Conservation (phyloP, 116 monocot species). For the Papilionanthe hybrid region DNA sequence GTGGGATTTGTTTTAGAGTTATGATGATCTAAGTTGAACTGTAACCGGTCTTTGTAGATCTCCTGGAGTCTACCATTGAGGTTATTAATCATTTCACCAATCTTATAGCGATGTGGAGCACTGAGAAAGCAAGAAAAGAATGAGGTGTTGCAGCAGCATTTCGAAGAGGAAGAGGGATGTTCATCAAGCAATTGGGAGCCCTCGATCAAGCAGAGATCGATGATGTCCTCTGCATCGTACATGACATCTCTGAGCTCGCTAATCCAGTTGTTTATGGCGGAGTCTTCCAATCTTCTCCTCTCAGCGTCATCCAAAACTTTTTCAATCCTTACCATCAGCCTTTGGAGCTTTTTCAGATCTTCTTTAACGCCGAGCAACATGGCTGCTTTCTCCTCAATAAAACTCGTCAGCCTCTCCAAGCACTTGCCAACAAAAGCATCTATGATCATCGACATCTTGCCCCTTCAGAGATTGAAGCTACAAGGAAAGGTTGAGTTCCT, state of each 20-base stretch:
- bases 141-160: background rate
- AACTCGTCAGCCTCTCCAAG: background rate
- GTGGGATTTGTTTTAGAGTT: background rate
- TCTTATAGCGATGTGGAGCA: conserved; percentile 7
- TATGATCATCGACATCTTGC: conserved; percentile 4
- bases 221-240: conserved; percentile 12
- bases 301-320: background rate
- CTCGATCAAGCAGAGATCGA: conserved; percentile 8
- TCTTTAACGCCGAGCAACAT: conserved; percentile 10
- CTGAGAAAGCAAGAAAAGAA: background rate
- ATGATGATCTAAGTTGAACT: background rate
- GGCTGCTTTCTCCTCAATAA: conserved; percentile 5
- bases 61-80: background rate
- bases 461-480: background rate
- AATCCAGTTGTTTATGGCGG: background rate
- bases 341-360: conserved; percentile 12
- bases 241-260: conserved; percentile 11
- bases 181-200: background rate
- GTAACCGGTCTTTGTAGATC: background rate
- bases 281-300: conserved; percentile 3
- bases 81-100: conserved; percentile 5
- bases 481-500: too few species aligned
- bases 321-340: background rate
- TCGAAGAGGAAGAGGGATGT: background rate
- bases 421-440: conserved; percentile 6